Evolutionary conservation across 2,329 filamentous ascomycete species (phyloP), one percentile per base, ranked within the genome.

Genomic region (Elsinoe ampelina): DNA sequence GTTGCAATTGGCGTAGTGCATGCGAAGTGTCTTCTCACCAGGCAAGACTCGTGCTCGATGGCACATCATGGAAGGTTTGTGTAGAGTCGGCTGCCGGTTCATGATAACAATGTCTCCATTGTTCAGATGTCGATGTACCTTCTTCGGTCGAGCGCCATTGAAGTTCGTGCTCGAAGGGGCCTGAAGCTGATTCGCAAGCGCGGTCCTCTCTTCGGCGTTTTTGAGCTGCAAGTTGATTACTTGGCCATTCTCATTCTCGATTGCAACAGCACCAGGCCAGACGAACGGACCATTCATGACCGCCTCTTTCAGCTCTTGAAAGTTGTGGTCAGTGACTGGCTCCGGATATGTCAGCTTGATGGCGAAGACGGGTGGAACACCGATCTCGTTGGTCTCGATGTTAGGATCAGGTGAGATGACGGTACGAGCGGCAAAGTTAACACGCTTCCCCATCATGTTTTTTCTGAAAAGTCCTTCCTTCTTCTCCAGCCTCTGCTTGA

Each of bases 401-500:
- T 97, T 98, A 2, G 93, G 93, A 68, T 98, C 93, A 0, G 93
- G 93, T 8, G 92, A 97, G 64, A 98, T 98, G 70, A 98, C 93
- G 79, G 88, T 95, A 70, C 93, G 86, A 36, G 93, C 93, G 51
- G 93, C 93, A 70, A 93, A 97, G 71, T 98, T 97, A 74, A 98
- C 93, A 77, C 93, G 90, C 78, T 98, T 98, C 60, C 93, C 93
- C 93, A 98, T 98, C 93, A 98, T 97, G 73, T 98, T 96, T 77
- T 95, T 97, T 65, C 93, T 81, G 77, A 98, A 98, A 30, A 98
- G 79, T 62, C 93, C 93, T 68, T 98, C 95, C 73, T 98, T 98
- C 78, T 98, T 98, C 73, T 98, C 93, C 26, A 98, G 79, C 68
- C 91, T 87, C 69, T 98, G 93, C 74, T 98, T 98, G 74, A 98